Base-by-base conservation (phyloP, 805 yeast genomes). In the Wickerhamiella dianesei region DNA sequence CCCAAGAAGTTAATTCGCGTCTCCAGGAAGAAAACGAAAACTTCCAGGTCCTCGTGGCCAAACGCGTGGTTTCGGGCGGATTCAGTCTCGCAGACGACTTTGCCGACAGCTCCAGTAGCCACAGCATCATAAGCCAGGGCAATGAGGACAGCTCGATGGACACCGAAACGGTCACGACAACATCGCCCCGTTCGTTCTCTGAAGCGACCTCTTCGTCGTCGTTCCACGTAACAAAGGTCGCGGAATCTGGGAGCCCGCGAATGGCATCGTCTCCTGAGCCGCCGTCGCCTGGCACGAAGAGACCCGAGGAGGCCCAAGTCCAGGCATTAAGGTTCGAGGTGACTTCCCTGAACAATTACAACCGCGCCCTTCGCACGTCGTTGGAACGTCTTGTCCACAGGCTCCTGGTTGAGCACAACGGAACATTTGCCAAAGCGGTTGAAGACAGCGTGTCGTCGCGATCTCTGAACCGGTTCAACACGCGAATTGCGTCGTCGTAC, bases 1-100 rank as follows among this genome's bases (percentile, higher is more conserved):
- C 71, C 70, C 40, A 83, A 66, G 35, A 88, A 67, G 45, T 79
- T 82, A 8, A 72, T 63, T 1, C 92, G 73, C 2, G 64, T 3
- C 56, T 64, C 6, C 51, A 50, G 44, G 64, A 62, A 44, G 66
- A 62, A 48, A 64, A 62, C 50, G 65, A 64, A 44, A 50, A 52
- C 35, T 57, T 62, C 48, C 66, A 62, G 50, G 44, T 58, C 44
- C 50, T 64, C 32, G 49, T 64, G 8, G 59, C 64, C 14, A 65
- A 61, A 43, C 61, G 55, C 44, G 59, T 64, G 5, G 56, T 64
- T 19, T 40, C 48, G 2, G 59, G 59, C n/a, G 46, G 48, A 3
- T 37, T 48, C 18, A 37, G 35, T 18, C 35, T 35, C 16, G 41
- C 35, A 13, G 47, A 22, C 20, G 44, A 32, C 18, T 14, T 39